A percentile compares a stretch with the other conserved stretches of the same genome.
These are phyloP conservation scores for Heliamphora exappendiculata DNA, from an alignment of 148 eudicot genomes.

Conservation along the genomic window DNA sequence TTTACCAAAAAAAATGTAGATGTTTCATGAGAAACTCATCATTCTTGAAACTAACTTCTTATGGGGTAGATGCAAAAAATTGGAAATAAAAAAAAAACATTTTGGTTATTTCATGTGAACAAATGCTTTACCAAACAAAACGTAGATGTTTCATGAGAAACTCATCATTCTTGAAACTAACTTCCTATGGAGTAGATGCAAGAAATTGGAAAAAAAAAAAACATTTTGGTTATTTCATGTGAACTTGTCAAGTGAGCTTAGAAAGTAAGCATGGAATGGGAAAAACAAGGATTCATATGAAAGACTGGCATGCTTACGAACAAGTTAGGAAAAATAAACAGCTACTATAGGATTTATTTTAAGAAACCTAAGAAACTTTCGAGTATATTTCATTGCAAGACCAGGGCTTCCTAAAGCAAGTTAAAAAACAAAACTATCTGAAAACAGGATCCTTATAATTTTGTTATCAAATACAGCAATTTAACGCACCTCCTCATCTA, in stretches of 20 bases:
- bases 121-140: no score
- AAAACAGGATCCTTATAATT: not conserved
- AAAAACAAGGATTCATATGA: not conserved
- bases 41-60: not conserved
- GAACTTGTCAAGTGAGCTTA: no score
- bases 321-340: not conserved
- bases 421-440: conserved; percentile 3
- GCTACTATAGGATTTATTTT: not conserved
- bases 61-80: not conserved
- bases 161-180: not conserved
- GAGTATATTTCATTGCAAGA: not conserved
- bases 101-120: not conserved
- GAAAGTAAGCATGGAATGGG: not conserved
- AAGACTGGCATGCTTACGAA: not conserved
- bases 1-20: no score
- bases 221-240: not conserved
- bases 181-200: not conserved
- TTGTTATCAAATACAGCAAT: not conserved
- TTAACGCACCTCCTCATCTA: conserved; percentile 77
- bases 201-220: no score
- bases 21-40: not conserved
- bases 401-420: not conserved
- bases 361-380: not conserved
- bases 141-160: not conserved
- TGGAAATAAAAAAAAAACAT: not conserved